A percentile compares a stretch with the other conserved stretches of the same genome.
phyloP scores from a whole-genome alignment of 2,329 filamentous ascomycete species.

The Cladosporium sp. region DNA sequence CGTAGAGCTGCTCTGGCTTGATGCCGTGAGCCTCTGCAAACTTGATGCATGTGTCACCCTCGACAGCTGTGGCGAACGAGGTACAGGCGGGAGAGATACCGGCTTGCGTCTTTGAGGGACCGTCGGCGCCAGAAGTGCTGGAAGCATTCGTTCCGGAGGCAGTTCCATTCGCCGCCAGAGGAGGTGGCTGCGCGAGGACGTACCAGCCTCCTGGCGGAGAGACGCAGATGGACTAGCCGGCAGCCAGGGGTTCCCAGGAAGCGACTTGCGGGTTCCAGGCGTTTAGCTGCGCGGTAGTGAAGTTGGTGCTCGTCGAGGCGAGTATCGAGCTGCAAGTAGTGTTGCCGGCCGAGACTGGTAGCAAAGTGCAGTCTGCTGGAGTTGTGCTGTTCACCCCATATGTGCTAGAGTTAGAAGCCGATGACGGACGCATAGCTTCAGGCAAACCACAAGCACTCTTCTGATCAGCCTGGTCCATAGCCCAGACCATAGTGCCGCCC shows the following conservation, averaged over 20 bases:
- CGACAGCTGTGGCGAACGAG: constrained; percentile 14
- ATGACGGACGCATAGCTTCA: not conserved
- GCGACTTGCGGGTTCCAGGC: constrained; percentile 21
- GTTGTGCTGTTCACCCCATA: not conserved
- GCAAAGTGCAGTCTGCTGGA: not conserved
- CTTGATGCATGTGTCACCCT: not conserved
- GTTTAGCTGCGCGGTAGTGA: constrained; percentile 14
- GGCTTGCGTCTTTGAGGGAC: constrained; percentile 24
- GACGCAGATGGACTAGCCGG: constrained; percentile 17
- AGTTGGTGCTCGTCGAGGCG: not conserved
- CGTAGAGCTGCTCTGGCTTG: constrained; percentile 9
- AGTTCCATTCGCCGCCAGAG: not conserved
- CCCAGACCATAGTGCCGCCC: constrained; percentile 33
- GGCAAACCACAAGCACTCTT: not conserved
- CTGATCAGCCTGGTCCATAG: constrained; percentile 23
- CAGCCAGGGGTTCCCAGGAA: constrained; percentile 15
- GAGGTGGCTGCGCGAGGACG: not conserved
- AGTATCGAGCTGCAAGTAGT: not conserved
- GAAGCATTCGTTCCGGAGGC: not conserved
- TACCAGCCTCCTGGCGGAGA: constrained; percentile 16
- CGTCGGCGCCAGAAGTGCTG: constrained; percentile 7
- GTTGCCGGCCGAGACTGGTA: not conserved
- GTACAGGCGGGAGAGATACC: constrained; percentile 31
- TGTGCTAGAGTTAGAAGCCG: not conserved
- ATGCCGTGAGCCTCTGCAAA: constrained; percentile 1